Conservation (phyloP, 2,329 filamentous ascomycete genomes). For the Lizonia empirigonia region DNA sequence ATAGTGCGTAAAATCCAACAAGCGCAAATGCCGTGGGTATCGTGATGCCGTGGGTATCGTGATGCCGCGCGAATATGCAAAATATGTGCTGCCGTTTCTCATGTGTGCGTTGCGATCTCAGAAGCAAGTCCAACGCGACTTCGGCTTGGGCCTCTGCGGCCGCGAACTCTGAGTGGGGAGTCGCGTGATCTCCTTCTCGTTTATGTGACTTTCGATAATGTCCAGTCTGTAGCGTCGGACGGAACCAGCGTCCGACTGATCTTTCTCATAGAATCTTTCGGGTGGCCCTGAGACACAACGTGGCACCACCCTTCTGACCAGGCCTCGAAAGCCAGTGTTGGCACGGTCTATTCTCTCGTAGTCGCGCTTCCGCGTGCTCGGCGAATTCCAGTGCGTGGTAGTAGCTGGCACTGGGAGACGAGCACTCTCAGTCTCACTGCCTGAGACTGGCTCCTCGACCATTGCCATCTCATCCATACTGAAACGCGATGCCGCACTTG, state of each 20-base stretch:
- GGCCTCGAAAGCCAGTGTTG: slow-evolving; percentile 45
- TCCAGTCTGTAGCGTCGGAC: slow-evolving; percentile 47
- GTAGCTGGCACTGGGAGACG: slow-evolving; percentile 26
- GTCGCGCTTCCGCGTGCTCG: slow-evolving; percentile 40
- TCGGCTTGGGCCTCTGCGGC: slow-evolving; percentile 17
- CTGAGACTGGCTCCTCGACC: slow-evolving; percentile 14
- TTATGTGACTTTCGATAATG: slow-evolving; percentile 30
- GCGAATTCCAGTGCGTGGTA: slow-evolving; percentile 48
- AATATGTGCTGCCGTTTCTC: slow-evolving; percentile 13
- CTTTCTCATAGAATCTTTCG: slow-evolving; percentile 46
- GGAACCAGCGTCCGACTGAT: slow-evolving; percentile 43
- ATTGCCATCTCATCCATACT: slow-evolving; percentile 25
- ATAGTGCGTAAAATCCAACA: slow-evolving; percentile 24
- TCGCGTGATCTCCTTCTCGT: slow-evolving; percentile 29
- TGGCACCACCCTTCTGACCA: slow-evolving; percentile 40
- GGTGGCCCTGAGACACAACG: slow-evolving; percentile 41
- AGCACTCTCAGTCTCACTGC: slow-evolving; percentile 28
- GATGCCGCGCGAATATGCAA: slow-evolving; percentile 32
- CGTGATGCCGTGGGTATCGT: slow-evolving; percentile 39
- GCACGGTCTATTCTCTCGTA: slow-evolving; percentile 47
- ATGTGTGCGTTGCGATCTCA: slow-evolving; percentile 13
- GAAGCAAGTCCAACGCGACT: slow-evolving; percentile 39
- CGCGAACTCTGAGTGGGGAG: slow-evolving; percentile 17
- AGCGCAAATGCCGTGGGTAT: slow-evolving; percentile 38
- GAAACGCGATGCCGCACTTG: slow-evolving; percentile 21